Percentiles rank a stretch among this genome's conserved stretches.
Evolutionary conservation across 768 basidiomycete species (phyloP).

Genomic region (Amylocystis lapponica): DNA sequence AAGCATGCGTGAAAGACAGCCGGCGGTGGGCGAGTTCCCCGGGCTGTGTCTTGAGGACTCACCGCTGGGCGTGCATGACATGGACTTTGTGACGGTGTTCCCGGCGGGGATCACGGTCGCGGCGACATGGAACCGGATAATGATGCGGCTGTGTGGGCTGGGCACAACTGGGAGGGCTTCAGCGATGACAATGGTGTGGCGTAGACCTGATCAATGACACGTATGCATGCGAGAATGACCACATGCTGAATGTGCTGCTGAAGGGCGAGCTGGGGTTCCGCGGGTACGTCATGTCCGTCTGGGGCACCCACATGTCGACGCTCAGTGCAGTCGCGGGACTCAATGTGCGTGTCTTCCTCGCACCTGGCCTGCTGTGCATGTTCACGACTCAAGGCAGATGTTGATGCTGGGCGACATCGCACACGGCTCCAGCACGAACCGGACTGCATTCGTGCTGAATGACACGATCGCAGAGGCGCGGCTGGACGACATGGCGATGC

Average conservation of each 20-base stretch:
- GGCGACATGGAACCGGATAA: slow-evolving; percentile 71
- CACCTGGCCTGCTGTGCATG: background rate
- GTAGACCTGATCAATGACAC: slow-evolving; percentile 63
- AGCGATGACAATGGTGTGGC: slow-evolving; percentile 54
- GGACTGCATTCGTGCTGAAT: slow-evolving; percentile 64
- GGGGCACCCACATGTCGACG: slow-evolving; percentile 61
- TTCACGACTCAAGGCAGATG: slow-evolving; percentile 42
- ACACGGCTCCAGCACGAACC: slow-evolving; percentile 45
- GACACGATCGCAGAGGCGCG: slow-evolving; percentile 61
- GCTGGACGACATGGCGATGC: slow-evolving; percentile 77
- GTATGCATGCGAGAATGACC: slow-evolving; percentile 72
- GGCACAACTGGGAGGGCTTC: slow-evolving; percentile 95
- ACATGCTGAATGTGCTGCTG: slow-evolving; percentile 65
- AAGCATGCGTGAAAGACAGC: slow-evolving; percentile 73
- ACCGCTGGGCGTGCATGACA: slow-evolving; percentile 72
- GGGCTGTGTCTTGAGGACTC: slow-evolving; percentile 67
- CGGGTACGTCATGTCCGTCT: slow-evolving; percentile 75
- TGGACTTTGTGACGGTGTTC: slow-evolving; percentile 71
- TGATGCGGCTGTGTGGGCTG: slow-evolving; percentile 82
- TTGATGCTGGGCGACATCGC: slow-evolving; percentile 63
- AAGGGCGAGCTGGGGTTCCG: slow-evolving; percentile 75
- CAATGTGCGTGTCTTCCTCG: slow-evolving; percentile 40
- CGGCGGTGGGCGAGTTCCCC: slow-evolving; percentile 48
- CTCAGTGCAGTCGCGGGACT: slow-evolving; percentile 54
- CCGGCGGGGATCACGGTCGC: slow-evolving; percentile 83